Evolutionary conservation across 345 rosid genomes (phyloP).

Genomic region (Pelargonium nanum): DNA sequence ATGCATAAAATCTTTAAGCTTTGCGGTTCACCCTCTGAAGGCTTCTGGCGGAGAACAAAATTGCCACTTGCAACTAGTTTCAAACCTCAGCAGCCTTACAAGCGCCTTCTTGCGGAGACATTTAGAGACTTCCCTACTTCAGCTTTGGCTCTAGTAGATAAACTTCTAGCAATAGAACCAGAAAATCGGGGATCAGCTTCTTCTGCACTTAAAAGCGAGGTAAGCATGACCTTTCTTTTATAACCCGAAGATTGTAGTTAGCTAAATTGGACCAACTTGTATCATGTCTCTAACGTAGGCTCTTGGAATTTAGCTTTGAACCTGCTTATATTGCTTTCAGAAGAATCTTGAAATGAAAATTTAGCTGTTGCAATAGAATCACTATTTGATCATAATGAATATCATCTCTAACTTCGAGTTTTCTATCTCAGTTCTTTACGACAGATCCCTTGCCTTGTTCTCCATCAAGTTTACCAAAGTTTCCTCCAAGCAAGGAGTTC

Average conservation of each 20-base stretch:
- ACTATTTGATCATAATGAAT: no score
- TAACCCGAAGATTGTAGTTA: no score
- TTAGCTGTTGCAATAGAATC: no score
- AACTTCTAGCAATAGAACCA: slow-evolving; percentile 63
- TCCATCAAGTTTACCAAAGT: slow-evolving; percentile 58
- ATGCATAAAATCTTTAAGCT: slow-evolving; percentile 94
- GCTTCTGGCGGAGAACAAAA: slow-evolving; percentile 63
- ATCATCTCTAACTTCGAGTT: slow-evolving; percentile 2
- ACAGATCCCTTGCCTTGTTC: slow-evolving; percentile 56
- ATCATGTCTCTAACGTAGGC: no score
- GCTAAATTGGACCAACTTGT: no score
- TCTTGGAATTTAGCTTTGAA: neutral
- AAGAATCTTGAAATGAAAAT: no score
- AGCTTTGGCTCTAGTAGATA: slow-evolving; percentile 50
- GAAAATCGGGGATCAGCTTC: slow-evolving; percentile 51
- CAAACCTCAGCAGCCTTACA: slow-evolving; percentile 62
- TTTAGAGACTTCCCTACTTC: slow-evolving; percentile 45
- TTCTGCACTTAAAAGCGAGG: slow-evolving; percentile 55
- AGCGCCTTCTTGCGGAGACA: slow-evolving; percentile 42
- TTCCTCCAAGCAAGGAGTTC: slow-evolving; percentile 74
- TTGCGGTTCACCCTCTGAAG: slow-evolving; percentile 79
- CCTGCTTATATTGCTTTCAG: no score
- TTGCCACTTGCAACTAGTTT: slow-evolving; percentile 63
- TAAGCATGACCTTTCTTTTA: slow-evolving; percentile 10
- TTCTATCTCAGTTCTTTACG: slow-evolving; percentile 43